Conservation (phyloP, 306 rosid species). For the Oemleria cerasiformis region DNA sequence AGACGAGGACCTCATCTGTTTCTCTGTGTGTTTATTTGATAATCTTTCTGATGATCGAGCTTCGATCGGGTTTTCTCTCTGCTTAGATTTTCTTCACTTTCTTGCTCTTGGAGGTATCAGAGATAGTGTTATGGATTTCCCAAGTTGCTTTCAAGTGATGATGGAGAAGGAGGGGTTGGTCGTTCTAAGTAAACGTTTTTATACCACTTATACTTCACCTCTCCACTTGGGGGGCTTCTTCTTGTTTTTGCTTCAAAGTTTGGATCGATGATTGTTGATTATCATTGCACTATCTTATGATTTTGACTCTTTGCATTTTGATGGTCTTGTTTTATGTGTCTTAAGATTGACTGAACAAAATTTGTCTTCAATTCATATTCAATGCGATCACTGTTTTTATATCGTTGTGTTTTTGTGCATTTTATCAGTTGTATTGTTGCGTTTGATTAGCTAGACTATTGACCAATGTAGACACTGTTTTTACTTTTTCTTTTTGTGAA, state of each 20-base stretch:
- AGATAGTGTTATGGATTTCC: not conserved
- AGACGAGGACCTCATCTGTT: not conserved
- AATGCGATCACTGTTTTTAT: constrained; percentile 20
- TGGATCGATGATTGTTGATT: constrained; percentile 24
- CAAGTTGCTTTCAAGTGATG: not conserved
- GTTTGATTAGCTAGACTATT: constrained; percentile 7
- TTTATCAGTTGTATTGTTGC: constrained; percentile 5
- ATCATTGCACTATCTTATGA: constrained; percentile 8
- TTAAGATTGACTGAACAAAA: not conserved
- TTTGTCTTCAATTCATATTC: not conserved
- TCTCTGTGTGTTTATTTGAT: not conserved
- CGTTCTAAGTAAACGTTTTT: constrained; percentile 23
- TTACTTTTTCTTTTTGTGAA: not conserved
- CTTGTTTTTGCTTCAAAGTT: constrained; percentile 8
- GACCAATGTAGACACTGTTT: constrained; percentile 1
- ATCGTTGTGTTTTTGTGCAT: not conserved
- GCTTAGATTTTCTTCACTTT: constrained; percentile 19
- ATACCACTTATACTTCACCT: not conserved
- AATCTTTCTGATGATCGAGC: constrained; percentile 25
- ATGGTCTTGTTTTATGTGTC: constrained; percentile 20
- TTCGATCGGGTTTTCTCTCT: constrained; percentile 17
- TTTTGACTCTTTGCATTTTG: not conserved
- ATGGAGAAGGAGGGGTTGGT: constrained; percentile 21
- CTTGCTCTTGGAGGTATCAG: constrained; percentile 21
- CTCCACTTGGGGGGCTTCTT: constrained; percentile 1